Percentiles rank a stretch among this genome's conserved stretches.
phyloP scores from a whole-genome alignment of 495 filamentous ascomycete species.

The Aspergillus indologenus region DNA sequence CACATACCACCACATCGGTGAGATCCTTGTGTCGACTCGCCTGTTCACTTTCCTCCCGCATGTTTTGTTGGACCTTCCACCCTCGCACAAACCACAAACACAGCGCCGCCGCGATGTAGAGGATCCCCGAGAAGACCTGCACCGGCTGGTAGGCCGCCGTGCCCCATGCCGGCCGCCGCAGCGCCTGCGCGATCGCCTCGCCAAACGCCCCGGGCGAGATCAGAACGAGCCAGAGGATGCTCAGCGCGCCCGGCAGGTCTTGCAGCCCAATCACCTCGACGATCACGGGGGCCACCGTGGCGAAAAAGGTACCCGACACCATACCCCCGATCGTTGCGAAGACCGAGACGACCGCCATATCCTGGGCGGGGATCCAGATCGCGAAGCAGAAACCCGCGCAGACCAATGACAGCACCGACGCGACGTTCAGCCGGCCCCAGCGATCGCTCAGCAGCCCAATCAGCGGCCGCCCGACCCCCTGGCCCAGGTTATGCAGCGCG shows the following conservation, averaged over 20 bases:
- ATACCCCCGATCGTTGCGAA: constrained; percentile 61
- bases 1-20: background rate
- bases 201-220: constrained; percentile 57
- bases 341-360: constrained; percentile 57
- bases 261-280: constrained; percentile 57
- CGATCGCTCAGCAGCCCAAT: constrained; percentile 66
- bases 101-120: constrained; percentile 54
- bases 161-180: constrained; percentile 42
- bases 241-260: constrained; percentile 57
- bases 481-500: constrained; percentile 65
- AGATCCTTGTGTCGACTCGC: background rate
- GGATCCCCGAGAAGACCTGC: constrained; percentile 59
- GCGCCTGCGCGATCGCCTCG: constrained; percentile 65
- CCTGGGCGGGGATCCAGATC: constrained; percentile 64
- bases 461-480: constrained; percentile 61
- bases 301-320: constrained; percentile 44
- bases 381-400: constrained; percentile 58
- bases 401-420: constrained; percentile 54
- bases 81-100: constrained; percentile 30
- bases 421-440: constrained; percentile 61
- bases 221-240: constrained; percentile 63
- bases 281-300: constrained; percentile 27
- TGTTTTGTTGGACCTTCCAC: constrained; percentile 2
- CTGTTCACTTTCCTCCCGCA: background rate
- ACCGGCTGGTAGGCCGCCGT: constrained; percentile 50